Evolutionary conservation across 805 yeast species (phyloP).

Genomic region (Babjeviella inositovora): DNA sequence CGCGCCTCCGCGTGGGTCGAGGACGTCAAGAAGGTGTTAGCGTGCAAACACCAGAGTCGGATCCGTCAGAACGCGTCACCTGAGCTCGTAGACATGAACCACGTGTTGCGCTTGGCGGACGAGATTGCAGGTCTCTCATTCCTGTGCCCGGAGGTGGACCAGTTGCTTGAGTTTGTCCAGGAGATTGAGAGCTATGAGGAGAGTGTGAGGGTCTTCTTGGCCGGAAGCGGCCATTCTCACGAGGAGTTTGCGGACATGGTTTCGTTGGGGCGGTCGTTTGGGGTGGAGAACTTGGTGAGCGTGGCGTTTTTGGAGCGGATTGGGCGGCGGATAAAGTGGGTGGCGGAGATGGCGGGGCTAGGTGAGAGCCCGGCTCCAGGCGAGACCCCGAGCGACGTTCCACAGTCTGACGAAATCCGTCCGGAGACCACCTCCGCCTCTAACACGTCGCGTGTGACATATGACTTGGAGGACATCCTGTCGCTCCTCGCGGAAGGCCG

Average conservation of each 20-base stretch:
- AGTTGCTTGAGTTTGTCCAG: slow-evolving; percentile 30
- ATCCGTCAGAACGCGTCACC: slow-evolving; percentile 10
- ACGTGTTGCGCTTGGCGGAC: slow-evolving; percentile 19
- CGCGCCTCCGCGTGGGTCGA: slow-evolving; percentile 35
- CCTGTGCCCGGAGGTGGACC: slow-evolving; percentile 41
- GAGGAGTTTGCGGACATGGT: slow-evolving; percentile 37
- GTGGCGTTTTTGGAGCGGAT: slow-evolving; percentile 19
- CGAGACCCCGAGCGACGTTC: no score
- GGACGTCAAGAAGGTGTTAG: slow-evolving; percentile 33
- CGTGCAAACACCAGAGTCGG: slow-evolving; percentile 33
- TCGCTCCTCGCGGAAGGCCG: no score
- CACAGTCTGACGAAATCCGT: no score
- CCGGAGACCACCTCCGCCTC: no score
- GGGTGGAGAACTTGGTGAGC: slow-evolving; percentile 36
- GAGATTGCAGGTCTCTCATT: slow-evolving; percentile 34
- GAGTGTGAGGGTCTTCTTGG: slow-evolving; percentile 22
- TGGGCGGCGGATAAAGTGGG: slow-evolving; percentile 20
- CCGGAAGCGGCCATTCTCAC: slow-evolving; percentile 11
- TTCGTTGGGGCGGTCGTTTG: slow-evolving; percentile 42
- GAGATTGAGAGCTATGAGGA: slow-evolving; percentile 36
- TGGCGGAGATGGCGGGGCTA: slow-evolving; percentile 11
- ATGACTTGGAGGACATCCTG: no score
- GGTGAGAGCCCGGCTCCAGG: slow-evolving; percentile 8
- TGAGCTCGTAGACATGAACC: slow-evolving; percentile 9
- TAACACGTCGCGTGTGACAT: no score